Percentiles rank a stretch among this genome's conserved stretches.
phyloP scores from a whole-genome alignment of 495 filamentous ascomycete species.

The Xanthoparmelia taractica region DNA sequence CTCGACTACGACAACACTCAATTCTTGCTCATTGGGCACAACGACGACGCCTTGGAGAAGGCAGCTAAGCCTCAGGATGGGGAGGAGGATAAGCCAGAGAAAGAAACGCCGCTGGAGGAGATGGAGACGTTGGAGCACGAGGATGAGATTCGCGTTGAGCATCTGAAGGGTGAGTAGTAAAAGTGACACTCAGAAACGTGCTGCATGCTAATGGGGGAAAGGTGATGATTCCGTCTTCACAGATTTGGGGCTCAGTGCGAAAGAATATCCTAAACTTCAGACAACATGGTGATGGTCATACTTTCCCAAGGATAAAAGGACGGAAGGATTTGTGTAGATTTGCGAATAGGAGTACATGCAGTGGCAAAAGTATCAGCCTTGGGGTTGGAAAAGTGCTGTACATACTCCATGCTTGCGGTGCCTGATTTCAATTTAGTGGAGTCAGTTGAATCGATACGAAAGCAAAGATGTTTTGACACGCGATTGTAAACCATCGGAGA shows the following conservation, averaged over 20 bases:
- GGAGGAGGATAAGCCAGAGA: conserved; percentile 46
- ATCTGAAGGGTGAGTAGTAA: conserved; percentile 41
- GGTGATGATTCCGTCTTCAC: conserved; percentile 47
- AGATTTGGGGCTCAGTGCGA: conserved; percentile 45
- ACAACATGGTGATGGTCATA: conserved; percentile 41
- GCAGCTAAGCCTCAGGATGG: conserved; percentile 49
- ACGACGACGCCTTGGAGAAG: conserved; percentile 50
- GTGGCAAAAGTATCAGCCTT: neutral
- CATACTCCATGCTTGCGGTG: neutral
- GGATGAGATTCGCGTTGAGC: conserved; percentile 52
- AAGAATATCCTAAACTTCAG: conserved; percentile 44
- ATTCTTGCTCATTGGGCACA: conserved; percentile 74
- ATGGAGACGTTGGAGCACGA: conserved; percentile 54
- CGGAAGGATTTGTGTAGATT: neutral
- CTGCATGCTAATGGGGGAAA: conserved; percentile 18
- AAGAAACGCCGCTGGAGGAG: conserved; percentile 53
- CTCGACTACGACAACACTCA: conserved; percentile 74
- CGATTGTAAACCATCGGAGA: no score
- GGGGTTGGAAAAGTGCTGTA: neutral
- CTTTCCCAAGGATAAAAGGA: neutral
- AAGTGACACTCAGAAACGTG: neutral
- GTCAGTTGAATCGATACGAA: neutral
- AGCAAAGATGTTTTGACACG: neutral
- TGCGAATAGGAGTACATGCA: neutral
- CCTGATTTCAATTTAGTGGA: neutral